Percentiles rank a stretch among this genome's conserved stretches.
These are phyloP conservation scores for Casuarina glauca DNA, from an alignment of 306 rosid species.

Conservation along the genomic window DNA sequence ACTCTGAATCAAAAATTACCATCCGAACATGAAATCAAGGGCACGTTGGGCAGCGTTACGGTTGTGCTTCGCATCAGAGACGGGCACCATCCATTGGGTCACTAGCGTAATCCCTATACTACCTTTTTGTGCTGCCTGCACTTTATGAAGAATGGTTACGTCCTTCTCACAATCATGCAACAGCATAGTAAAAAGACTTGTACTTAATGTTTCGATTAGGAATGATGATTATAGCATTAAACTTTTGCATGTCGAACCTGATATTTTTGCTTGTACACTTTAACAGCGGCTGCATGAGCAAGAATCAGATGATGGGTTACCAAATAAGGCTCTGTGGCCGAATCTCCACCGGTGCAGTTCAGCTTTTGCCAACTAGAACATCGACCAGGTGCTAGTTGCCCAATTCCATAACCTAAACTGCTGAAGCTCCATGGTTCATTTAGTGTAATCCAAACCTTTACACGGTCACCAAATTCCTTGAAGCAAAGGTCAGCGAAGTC, in stretches of 20 bases:
- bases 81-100: constrained; percentile 51
- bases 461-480: constrained; percentile 64
- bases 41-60: constrained; percentile 51
- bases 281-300: constrained; percentile 60
- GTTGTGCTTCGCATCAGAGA: constrained; percentile 33
- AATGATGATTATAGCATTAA: neutral
- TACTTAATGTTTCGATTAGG: too few relatives aligned
- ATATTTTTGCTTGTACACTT: constrained; percentile 50
- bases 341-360: constrained; percentile 63
- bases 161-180: too few relatives aligned
- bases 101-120: constrained; percentile 53
- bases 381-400: constrained; percentile 55
- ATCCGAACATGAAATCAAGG: constrained; percentile 71
- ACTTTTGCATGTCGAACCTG: constrained; percentile 32
- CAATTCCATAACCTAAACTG: constrained; percentile 44
- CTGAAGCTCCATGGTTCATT: constrained; percentile 57
- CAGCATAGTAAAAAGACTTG: too few relatives aligned
- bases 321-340: constrained; percentile 64
- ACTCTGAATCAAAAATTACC: constrained; percentile 30
- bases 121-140: constrained; percentile 66
- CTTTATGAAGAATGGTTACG: too few relatives aligned
- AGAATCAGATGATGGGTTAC: constrained; percentile 57
- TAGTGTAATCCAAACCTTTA: constrained; percentile 67
- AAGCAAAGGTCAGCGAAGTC: constrained; percentile 67
- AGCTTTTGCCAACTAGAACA: constrained; percentile 53